A percentile compares a stretch with the other conserved stretches of the same genome.
phyloP scores from a whole-genome alignment of 352 stramenopile genomes.

The Globisporangium heterothallicum region DNA sequence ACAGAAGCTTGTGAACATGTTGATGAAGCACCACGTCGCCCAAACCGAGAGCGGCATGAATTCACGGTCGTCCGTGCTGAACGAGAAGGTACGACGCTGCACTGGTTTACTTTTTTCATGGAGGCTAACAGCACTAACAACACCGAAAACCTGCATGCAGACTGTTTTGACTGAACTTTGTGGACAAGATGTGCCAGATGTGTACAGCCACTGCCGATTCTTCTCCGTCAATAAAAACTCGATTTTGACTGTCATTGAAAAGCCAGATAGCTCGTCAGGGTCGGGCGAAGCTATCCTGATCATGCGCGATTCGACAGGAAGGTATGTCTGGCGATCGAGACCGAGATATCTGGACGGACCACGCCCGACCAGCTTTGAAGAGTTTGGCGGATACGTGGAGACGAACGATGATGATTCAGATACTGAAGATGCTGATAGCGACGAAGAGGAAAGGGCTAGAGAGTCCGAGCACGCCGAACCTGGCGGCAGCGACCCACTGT shows the following conservation, averaged over 20 bases:
- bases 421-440: conserved; percentile 23
- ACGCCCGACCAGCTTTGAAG: conserved; percentile 43
- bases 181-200: conserved; percentile 30
- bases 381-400: conserved; percentile 47
- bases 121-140: no score
- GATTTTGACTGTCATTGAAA: conserved; percentile 78
- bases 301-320: conserved; percentile 68
- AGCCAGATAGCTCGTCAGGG: conserved; percentile 35
- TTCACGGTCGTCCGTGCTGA: conserved; percentile 40
- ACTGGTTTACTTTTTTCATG: neutral
- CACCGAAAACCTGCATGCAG: conserved; percentile 17
- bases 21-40: conserved; percentile 86
- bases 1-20: conserved; percentile 77
- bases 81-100: conserved; percentile 67
- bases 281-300: conserved; percentile 64
- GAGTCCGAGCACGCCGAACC: conserved; percentile 23
- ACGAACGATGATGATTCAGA: conserved; percentile 18
- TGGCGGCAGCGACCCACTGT: conserved; percentile 40
- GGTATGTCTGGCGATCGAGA: conserved; percentile 78
- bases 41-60: conserved; percentile 40
- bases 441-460: conserved; percentile 15
- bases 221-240: conserved; percentile 80
- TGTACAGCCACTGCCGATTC: conserved; percentile 61
- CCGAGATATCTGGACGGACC: conserved; percentile 54
- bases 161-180: conserved; percentile 54